A percentile compares a stretch with the other conserved stretches of the same genome.
Evolutionary conservation across 805 yeast species (phyloP).

Genomic region (Komagataella pastoris): DNA sequence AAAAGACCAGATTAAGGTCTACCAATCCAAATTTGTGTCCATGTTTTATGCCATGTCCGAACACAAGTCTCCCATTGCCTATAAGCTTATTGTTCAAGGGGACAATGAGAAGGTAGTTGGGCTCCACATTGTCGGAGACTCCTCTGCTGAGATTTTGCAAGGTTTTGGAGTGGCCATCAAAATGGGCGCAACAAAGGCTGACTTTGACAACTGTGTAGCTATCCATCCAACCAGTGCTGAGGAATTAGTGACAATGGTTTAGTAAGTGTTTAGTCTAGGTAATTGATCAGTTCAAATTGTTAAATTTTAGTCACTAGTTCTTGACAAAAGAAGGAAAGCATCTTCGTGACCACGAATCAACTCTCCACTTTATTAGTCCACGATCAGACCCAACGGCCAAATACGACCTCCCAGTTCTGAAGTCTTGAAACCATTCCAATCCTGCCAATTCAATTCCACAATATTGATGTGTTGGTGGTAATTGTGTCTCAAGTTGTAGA

Average conservation of each 20-base stretch:
- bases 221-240: slow-evolving; percentile 98
- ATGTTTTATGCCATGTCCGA: slow-evolving; percentile 89
- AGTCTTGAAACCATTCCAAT: slow-evolving; percentile 34
- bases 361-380: slow-evolving; percentile 59
- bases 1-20: slow-evolving; percentile 63
- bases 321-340: slow-evolving; percentile 39
- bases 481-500: background rate
- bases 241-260: slow-evolving; percentile 74
- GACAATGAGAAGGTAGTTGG: slow-evolving; percentile 90
- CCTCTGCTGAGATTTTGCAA: slow-evolving; percentile 85
- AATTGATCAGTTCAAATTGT: background rate
- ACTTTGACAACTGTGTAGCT: slow-evolving; percentile 92
- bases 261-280: background rate
- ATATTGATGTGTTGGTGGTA: slow-evolving; percentile 2
- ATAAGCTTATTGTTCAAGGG: slow-evolving; percentile 67
- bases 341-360: slow-evolving; percentile 51
- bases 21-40: slow-evolving; percentile 72
- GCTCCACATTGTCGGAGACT: slow-evolving; percentile 84
- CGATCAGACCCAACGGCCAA: slow-evolving; percentile 50
- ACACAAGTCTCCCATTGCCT: slow-evolving; percentile 74
- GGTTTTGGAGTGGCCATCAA: slow-evolving; percentile 97
- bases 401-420: slow-evolving; percentile 25
- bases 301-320: background rate
- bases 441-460: slow-evolving; percentile 37
- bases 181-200: slow-evolving; percentile 98